These are phyloP conservation scores for Aureobasidium lini DNA, from an alignment of 2,329 filamentous ascomycete species.

Conservation along the genomic window DNA sequence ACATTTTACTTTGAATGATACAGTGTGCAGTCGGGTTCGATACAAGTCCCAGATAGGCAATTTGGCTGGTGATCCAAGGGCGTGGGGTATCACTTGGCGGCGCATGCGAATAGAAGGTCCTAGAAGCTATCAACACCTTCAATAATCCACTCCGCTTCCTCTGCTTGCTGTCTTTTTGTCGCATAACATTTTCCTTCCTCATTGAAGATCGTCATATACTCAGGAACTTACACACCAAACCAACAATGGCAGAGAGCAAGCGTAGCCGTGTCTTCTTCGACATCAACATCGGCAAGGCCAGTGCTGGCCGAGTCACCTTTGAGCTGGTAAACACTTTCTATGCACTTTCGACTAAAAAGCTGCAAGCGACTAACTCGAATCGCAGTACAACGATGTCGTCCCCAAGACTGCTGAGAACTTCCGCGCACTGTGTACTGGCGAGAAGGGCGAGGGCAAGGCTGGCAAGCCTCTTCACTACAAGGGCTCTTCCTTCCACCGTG, in stretches of 20 bases:
- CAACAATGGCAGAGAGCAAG: slow-evolving; percentile 23
- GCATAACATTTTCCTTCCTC: background rate
- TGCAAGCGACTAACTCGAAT: background rate
- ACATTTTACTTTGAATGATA: too few relatives aligned
- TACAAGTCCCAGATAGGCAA: background rate
- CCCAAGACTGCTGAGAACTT: slow-evolving; percentile 98
- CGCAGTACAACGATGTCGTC: slow-evolving; percentile 53
- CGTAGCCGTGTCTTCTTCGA: slow-evolving; percentile 89
- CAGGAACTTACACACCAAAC: background rate
- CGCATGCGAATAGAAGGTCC: slow-evolving; percentile 1
- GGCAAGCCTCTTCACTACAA: slow-evolving; percentile 91
- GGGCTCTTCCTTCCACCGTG: slow-evolving; percentile 83
- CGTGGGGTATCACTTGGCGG: background rate
- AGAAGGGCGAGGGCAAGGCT: slow-evolving; percentile 75
- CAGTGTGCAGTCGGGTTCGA: background rate
- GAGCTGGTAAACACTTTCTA: slow-evolving; percentile 56
- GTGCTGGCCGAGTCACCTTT: slow-evolving; percentile 73
- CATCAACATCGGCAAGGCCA: slow-evolving; percentile 68
- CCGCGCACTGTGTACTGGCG: slow-evolving; percentile 85
- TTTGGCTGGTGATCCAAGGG: background rate
- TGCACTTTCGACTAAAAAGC: background rate
- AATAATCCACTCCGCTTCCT: background rate
- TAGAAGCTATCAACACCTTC: slow-evolving; percentile 7
- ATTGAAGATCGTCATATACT: background rate
- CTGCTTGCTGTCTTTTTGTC: background rate